Evolutionary conservation across 108 stramenopile species (phyloP), one percentile per base, ranked within the genome.

Genomic region (Cyclotella atomus): DNA sequence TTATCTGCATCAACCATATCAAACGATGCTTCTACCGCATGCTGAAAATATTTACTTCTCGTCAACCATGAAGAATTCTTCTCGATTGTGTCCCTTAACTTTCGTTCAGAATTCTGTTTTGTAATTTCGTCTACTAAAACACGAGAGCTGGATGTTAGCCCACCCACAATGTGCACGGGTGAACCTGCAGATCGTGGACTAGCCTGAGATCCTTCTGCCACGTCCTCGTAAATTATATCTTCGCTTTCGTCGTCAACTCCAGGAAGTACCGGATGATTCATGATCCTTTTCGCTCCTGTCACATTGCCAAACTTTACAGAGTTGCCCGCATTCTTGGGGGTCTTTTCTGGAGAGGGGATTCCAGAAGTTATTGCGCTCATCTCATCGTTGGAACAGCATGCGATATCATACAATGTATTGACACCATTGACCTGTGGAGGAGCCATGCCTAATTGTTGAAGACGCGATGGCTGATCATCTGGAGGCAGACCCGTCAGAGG

Each of bases 1-100:
- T 72, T 59, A 71, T 94, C 91, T 12, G 59, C 65, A 77, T 94
- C 93, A 17, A 94, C 67, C 49, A 63, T 49, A 25, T 85, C 83
- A 83, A 94, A 94, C 0, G 87, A 75, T 4, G 49, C 71, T 53
- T 84, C 71, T 24, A 82, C 70, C 65, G 83, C 65, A 1, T 84
- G 77, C 49, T 72, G 59, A 73, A 94, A 94, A 34, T 72, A 79
- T 24, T 68, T 68, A 10, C 82, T 83, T 24, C 70, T 59, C 19
- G 85, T 75, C 30, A 84, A 67, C 70, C 70, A 81, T 0, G 81
- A 73, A 24, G 69, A 9, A n/a, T 74, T 69, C 21, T 9, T 55
- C 41, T 55, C 44, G 15, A 47, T 24, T 23, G 46, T 20, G 19
- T 45, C 28, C 14, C 55, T 8, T 7, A 44, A 61, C 49, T 60